Percentiles rank a stretch among this genome's conserved stretches.
Evolutionary conservation across 352 stramenopile genomes (phyloP).

Genomic region (Blastocystis sp.): DNA sequence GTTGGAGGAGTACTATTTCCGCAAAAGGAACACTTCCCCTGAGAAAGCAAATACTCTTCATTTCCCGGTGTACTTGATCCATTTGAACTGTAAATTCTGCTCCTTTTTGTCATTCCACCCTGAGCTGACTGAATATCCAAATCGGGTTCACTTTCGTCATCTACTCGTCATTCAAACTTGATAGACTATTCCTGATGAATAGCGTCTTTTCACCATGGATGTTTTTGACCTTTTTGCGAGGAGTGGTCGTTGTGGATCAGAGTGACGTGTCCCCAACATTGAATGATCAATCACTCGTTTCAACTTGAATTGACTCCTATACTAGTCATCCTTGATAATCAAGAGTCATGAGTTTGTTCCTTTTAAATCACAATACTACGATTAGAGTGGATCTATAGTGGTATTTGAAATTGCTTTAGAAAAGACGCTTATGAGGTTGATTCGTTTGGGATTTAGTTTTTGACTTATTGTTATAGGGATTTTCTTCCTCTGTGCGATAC

Average conservation of each 20-base stretch:
- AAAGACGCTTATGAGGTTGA: background rate
- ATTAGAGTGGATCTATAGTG: too few species aligned
- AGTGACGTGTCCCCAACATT: too few species aligned
- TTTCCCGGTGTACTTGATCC: background rate
- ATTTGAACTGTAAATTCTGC: background rate
- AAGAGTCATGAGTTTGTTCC: background rate
- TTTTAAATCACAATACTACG: too few species aligned
- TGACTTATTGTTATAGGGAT: background rate
- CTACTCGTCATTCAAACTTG: background rate
- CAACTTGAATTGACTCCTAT: too few species aligned
- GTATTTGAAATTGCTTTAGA: background rate
- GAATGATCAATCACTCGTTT: too few species aligned
- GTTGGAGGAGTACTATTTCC: background rate
- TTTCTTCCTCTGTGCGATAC: slow-evolving; percentile 2
- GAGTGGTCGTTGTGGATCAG: too few species aligned
- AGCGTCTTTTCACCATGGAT: slow-evolving; percentile 2
- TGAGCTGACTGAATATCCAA: background rate
- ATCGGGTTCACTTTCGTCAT: slow-evolving; percentile 6
- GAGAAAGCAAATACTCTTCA: background rate
- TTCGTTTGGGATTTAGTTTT: background rate
- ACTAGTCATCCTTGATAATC: background rate
- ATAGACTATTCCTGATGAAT: background rate
- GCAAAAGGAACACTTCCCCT: slow-evolving; percentile 27
- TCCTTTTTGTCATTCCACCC: background rate
- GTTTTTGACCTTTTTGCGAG: background rate